Base-by-base conservation (phyloP, 768 basidiomycete genomes). In the Cystofilobasidium bisporidii region DNA sequence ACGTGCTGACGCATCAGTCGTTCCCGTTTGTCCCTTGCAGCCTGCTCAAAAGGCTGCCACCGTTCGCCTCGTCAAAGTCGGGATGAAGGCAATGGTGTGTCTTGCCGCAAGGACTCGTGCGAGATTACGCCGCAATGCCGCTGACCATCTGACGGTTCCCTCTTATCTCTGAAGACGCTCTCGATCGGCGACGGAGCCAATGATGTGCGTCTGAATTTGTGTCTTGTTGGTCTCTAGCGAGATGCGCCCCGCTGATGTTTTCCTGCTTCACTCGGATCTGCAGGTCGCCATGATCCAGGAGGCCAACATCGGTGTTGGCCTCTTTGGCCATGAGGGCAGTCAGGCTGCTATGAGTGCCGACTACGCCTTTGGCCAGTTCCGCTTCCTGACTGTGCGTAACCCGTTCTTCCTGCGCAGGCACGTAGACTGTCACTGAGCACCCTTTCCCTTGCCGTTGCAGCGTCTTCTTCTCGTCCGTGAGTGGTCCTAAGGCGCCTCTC, bases 291-390 rank as follows among this genome's bases (percentile, higher is more conserved):
- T 98, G 94, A 98, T 98, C 67, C 94, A 98, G 75, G 94, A 94
- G 74, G 94, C 94, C n/a, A 92, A 98, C 76, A 87, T 98, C 71
- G 94, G 94, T 3, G 90, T 92, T 74, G 94, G 94, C 26, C 80
- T 98, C 32, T 84, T 90, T 72, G 94, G 94, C 55, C 83, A 93
- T 43, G 94, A 98, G 76, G 94, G 94, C 60, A 93, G 91, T 26
- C 94, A 98, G 77, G 94, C 94, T 36, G 93, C 94, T 58, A 97
- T 97, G 93, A 96, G 92, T 6, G 94, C 94, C 9, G 94, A 98
- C 76, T 97, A 96, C 73, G 94, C 94, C 0, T 93, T 98, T 79
- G 94, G 91, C 1, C 94, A 97, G 75, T 99, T 99, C 81, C 81
- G 93, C 64, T 97, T 87, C 81, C 76, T 98, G 69, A 92, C 91